These are phyloP conservation scores for Circinella umbellata DNA, from an alignment of 371 early-diverging fungal genomes.

Conservation along the genomic window DNA sequence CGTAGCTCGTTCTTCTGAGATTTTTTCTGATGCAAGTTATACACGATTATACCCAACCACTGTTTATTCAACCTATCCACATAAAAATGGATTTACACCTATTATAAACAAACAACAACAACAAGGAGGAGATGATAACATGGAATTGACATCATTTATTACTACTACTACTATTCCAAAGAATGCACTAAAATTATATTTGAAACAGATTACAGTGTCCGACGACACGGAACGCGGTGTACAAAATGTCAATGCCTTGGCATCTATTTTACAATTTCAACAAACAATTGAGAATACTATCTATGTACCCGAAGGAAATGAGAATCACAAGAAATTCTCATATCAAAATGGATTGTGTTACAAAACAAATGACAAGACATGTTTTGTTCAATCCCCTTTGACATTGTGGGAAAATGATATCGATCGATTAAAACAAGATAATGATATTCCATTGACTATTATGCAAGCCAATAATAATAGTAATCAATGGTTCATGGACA, in stretches of 20 bases:
- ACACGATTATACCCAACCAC: conserved; percentile 59
- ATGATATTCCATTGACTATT: conserved; percentile 9
- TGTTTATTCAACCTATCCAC: conserved; percentile 44
- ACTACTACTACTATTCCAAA: conserved; percentile 13
- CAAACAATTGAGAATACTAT: conserved; percentile 54
- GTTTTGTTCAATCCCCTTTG: conserved; percentile 42
- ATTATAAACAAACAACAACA: background rate
- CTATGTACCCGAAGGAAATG: conserved; percentile 36
- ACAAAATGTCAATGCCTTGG: conserved; percentile 23
- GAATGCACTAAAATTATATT: conserved; percentile 58
- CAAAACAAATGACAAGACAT: conserved; percentile 25
- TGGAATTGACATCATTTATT: too few species aligned
- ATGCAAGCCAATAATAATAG: background rate
- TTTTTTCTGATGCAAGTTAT: conserved; percentile 59
- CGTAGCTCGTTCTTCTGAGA: conserved; percentile 71
- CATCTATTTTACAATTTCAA: conserved; percentile 54
- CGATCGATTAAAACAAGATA: conserved; percentile 19
- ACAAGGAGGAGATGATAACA: background rate
- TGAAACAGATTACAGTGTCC: conserved; percentile 59
- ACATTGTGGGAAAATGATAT: conserved; percentile 46
- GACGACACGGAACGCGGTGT: conserved; percentile 23
- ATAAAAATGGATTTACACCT: background rate
- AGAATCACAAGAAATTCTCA: conserved; percentile 28
- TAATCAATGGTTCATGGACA: conserved; percentile 15
- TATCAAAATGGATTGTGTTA: conserved; percentile 49